A percentile compares a stretch with the other conserved stretches of the same genome.
Conservation (phyloP, 2,329 filamentous ascomycete species). For the Diplodia corticola region DNA sequence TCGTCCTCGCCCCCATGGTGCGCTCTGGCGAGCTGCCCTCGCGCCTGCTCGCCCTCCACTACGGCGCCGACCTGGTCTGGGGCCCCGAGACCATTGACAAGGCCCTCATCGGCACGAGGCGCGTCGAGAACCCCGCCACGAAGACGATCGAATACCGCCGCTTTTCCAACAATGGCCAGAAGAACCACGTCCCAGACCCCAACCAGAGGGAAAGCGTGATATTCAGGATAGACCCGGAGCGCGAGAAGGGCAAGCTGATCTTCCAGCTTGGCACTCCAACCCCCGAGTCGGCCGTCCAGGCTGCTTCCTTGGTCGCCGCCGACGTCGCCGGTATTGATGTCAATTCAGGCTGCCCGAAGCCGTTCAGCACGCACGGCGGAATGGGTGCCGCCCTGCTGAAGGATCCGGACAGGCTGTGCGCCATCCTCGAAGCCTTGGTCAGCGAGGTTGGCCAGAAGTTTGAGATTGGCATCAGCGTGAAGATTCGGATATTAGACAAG, state of each 20-base stretch:
- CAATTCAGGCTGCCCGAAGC: constrained; percentile 97
- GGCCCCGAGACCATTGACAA: constrained; percentile 95
- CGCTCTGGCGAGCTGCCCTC: constrained; percentile 94
- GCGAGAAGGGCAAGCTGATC: constrained; percentile 73
- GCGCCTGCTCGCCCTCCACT: constrained; percentile 83
- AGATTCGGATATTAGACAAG: constrained; percentile 85
- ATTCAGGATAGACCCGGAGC: constrained; percentile 77
- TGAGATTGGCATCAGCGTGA: constrained; percentile 92
- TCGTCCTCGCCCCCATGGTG: constrained; percentile 97
- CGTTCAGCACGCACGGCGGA: constrained; percentile 87
- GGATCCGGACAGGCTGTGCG: constrained; percentile 78
- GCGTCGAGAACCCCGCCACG: constrained; percentile 73
- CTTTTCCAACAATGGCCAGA: constrained; percentile 67
- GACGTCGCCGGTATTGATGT: constrained; percentile 95
- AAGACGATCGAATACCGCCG: constrained; percentile 84
- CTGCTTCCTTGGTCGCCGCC: constrained; percentile 77
- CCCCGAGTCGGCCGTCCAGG: constrained; percentile 78
- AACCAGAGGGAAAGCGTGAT: constrained; percentile 64
- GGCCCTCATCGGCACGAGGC: constrained; percentile 82
- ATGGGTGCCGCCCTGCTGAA: constrained; percentile 92
- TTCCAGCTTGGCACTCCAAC: constrained; percentile 91
- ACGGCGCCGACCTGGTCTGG: constrained; percentile 97
- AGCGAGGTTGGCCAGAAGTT: constrained; percentile 72
- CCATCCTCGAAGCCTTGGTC: constrained; percentile 82
- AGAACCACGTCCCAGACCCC: constrained; percentile 54